phyloP scores from a whole-genome alignment of 805 yeast genomes.

The Metschnikowia anglica region DNA sequence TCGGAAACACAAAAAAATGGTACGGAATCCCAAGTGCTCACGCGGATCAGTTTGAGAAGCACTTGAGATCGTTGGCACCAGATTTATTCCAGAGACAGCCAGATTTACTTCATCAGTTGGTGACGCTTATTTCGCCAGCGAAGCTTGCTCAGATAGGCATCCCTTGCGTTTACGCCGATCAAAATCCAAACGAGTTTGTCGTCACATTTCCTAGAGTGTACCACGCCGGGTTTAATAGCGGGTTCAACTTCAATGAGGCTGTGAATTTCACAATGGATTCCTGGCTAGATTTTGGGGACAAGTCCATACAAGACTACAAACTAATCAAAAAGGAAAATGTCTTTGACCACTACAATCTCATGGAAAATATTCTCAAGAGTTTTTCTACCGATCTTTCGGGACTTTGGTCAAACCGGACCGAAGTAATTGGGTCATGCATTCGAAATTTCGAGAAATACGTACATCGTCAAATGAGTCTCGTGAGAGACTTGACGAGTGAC shows the following conservation, averaged over 20 bases:
- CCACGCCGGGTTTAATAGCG: constrained; percentile 48
- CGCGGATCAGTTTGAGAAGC: constrained; percentile 62
- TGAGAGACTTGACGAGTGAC: constrained; percentile 23
- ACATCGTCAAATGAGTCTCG: constrained; percentile 21
- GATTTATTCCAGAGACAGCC: constrained; percentile 84
- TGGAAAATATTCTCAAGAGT: constrained; percentile 44
- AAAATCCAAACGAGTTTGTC: constrained; percentile 59
- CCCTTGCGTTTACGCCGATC: constrained; percentile 56
- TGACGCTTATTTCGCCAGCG: constrained; percentile 75
- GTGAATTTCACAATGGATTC: constrained; percentile 62
- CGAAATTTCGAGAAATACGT: constrained; percentile 28
- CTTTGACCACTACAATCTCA: constrained; percentile 52
- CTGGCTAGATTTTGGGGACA: constrained; percentile 68
- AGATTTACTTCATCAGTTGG: constrained; percentile 82
- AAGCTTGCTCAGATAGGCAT: constrained; percentile 46
- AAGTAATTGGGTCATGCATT: constrained; percentile 25
- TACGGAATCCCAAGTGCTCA: constrained; percentile 77
- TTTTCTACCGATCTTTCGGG: constrained; percentile 14
- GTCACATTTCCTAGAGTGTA: constrained; percentile 45
- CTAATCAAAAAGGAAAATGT: constrained; percentile 42
- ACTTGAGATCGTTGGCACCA: constrained; percentile 67
- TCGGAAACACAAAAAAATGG: constrained; percentile 90
- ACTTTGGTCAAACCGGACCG: constrained; percentile 11
- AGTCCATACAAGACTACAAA: constrained; percentile 26
- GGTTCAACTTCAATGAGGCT: constrained; percentile 47